Evolutionary conservation across 768 basidiomycete genomes (phyloP).

Genomic region (Asterophora lycoperdoides): DNA sequence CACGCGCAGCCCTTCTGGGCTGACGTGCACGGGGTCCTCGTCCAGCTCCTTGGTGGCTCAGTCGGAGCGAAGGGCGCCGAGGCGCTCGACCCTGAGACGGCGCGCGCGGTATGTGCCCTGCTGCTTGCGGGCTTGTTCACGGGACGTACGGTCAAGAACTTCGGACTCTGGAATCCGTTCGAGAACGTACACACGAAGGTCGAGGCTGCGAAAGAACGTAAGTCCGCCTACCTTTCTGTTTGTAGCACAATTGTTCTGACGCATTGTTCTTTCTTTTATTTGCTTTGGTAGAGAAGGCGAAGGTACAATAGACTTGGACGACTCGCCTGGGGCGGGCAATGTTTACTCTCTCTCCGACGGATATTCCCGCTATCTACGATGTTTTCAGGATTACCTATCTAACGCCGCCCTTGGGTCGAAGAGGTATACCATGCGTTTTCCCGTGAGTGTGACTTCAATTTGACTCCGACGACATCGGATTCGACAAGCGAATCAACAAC

Average conservation of each 20-base stretch:
- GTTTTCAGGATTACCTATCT: neutral
- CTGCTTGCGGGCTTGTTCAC: constrained; percentile 60
- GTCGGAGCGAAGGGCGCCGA: constrained; percentile 33
- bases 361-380: neutral
- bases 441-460: neutral
- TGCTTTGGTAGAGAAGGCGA: constrained; percentile 6
- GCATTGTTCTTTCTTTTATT: neutral
- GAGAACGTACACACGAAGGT: constrained; percentile 9
- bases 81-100: constrained; percentile 57
- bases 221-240: neutral
- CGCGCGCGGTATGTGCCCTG: constrained; percentile 68
- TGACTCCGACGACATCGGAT: too few species aligned
- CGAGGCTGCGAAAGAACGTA: constrained; percentile 7
- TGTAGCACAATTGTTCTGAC: neutral
- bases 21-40: constrained; percentile 47
- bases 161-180: constrained; percentile 32
- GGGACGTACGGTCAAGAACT: constrained; percentile 63
- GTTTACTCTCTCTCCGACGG: neutral
- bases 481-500: too few species aligned
- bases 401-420: neutral
- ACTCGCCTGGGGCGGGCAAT: neutral
- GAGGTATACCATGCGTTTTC: neutral
- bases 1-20: constrained; percentile 86
- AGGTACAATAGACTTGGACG: constrained; percentile 11
- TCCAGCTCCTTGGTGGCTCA: constrained; percentile 40